These are phyloP conservation scores for Chalara sp. DNA, from an alignment of 2,329 filamentous ascomycete genomes.

Conservation along the genomic window DNA sequence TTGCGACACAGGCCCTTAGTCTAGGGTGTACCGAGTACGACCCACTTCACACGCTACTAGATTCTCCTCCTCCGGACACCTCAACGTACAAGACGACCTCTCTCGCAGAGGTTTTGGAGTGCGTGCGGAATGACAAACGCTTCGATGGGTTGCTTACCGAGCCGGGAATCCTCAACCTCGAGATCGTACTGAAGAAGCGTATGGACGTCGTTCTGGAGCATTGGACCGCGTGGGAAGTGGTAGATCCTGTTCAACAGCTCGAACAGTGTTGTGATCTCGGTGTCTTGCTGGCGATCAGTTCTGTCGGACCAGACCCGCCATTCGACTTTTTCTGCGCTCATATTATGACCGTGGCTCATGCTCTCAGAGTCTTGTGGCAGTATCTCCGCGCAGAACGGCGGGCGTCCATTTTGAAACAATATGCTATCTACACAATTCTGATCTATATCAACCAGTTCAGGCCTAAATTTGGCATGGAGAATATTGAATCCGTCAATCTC, in stretches of 20 bases:
- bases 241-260: slow-evolving; percentile 2
- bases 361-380: slow-evolving; percentile 54
- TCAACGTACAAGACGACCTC: slow-evolving; percentile 1
- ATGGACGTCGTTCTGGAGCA: slow-evolving; percentile 51
- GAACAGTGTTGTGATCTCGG: not conserved
- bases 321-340: slow-evolving; percentile 62
- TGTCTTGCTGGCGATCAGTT: not conserved
- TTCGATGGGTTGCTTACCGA: slow-evolving; percentile 48
- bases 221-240: slow-evolving; percentile 39
- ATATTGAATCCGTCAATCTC: slow-evolving; percentile 42
- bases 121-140: slow-evolving; percentile 44
- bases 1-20: slow-evolving; percentile 60
- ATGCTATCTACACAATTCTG: slow-evolving; percentile 55
- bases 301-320: slow-evolving; percentile 20
- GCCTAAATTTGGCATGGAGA: slow-evolving; percentile 43
- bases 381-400: slow-evolving; percentile 49
- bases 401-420: slow-evolving; percentile 50
- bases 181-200: slow-evolving; percentile 42
- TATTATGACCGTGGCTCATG: slow-evolving; percentile 56
- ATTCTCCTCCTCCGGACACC: slow-evolving; percentile 34
- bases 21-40: slow-evolving; percentile 25
- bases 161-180: slow-evolving; percentile 45
- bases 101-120: slow-evolving; percentile 44
- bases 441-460: slow-evolving; percentile 55
- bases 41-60: slow-evolving; percentile 4